phyloP scores from a whole-genome alignment of 257 asterid species.

The Paraleonurus japonicus region DNA sequence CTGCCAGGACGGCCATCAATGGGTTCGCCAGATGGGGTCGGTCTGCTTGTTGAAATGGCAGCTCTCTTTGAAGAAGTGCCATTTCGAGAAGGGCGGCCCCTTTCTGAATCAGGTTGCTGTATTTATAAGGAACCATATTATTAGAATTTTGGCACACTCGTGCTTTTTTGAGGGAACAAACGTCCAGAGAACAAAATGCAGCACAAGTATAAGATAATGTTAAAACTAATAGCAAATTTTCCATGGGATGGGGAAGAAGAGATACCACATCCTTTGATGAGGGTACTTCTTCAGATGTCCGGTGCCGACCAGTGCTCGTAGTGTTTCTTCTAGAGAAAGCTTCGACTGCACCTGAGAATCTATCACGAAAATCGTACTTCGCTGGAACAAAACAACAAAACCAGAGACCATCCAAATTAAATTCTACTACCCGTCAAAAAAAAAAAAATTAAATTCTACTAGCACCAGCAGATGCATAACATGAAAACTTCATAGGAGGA shows the following conservation, averaged over 20 bases:
- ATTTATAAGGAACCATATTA: slow-evolving; percentile 13
- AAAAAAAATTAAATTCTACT: neutral
- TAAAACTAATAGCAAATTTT: neutral
- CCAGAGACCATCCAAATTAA: slow-evolving; percentile 3
- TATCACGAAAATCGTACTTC: slow-evolving; percentile 79
- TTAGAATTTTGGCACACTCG: neutral
- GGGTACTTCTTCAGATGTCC: slow-evolving; percentile 71
- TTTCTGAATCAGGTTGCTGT: slow-evolving; percentile 76
- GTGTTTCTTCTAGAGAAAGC: slow-evolving; percentile 71
- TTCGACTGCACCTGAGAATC: slow-evolving; percentile 84
- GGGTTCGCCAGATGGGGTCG: slow-evolving; percentile 57
- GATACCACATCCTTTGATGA: slow-evolving; percentile 95
- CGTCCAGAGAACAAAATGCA: slow-evolving; percentile 3
- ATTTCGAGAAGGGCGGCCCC: slow-evolving; percentile 55
- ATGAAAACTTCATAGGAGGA: neutral
- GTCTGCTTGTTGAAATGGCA: slow-evolving; percentile 48
- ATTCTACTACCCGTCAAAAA: no score
- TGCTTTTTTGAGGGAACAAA: neutral
- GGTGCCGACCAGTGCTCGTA: slow-evolving; percentile 63
- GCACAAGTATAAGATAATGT: neutral
- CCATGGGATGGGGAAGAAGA: neutral
- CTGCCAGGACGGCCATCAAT: slow-evolving; percentile 41
- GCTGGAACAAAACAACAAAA: slow-evolving; percentile 37
- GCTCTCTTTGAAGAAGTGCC: slow-evolving; percentile 79
- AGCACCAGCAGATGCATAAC: slow-evolving; percentile 1